phyloP scores from a whole-genome alignment of 768 basidiomycete genomes.

The Tulasnella sp. region DNA sequence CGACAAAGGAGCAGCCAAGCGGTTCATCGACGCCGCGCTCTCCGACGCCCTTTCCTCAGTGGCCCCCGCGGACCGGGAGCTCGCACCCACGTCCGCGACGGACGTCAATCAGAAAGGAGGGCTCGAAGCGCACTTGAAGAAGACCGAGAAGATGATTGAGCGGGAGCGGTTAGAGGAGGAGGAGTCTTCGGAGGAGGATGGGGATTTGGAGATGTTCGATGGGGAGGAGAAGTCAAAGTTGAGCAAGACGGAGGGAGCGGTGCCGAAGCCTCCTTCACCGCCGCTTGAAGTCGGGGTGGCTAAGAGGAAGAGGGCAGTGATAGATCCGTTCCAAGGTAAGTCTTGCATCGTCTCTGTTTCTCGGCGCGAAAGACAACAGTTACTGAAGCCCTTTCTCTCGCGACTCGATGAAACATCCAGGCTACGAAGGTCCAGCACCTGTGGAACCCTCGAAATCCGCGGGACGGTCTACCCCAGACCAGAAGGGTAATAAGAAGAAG shows the following conservation, averaged over 20 bases:
- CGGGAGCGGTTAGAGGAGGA: not conserved
- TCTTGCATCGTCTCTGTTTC: not conserved
- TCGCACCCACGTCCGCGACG: conserved; percentile 7
- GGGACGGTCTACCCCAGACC: not conserved
- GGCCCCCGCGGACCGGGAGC: not conserved
- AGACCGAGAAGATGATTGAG: conserved; percentile 4
- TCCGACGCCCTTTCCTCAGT: conserved; percentile 5
- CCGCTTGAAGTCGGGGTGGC: not conserved
- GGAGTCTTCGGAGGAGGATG: not conserved
- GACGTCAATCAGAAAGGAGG: not conserved
- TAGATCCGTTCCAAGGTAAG: not conserved
- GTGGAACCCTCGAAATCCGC: not conserved
- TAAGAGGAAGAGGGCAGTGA: not conserved
- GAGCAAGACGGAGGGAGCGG: too few relatives aligned
- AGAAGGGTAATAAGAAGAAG: not conserved
- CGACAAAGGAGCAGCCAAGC: conserved; percentile 66
- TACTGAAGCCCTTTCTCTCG: not conserved
- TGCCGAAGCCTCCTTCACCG: too few relatives aligned
- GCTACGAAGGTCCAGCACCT: not conserved
- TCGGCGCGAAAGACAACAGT: not conserved
- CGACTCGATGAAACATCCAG: not conserved
- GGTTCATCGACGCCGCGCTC: conserved; percentile 54
- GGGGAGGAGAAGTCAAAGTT: not conserved
- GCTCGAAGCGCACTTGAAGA: not conserved
- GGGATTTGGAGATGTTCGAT: not conserved